Evolutionary conservation across 208 protist genomes (phyloP).

Genomic region (Acanthamoeba healyi): DNA sequence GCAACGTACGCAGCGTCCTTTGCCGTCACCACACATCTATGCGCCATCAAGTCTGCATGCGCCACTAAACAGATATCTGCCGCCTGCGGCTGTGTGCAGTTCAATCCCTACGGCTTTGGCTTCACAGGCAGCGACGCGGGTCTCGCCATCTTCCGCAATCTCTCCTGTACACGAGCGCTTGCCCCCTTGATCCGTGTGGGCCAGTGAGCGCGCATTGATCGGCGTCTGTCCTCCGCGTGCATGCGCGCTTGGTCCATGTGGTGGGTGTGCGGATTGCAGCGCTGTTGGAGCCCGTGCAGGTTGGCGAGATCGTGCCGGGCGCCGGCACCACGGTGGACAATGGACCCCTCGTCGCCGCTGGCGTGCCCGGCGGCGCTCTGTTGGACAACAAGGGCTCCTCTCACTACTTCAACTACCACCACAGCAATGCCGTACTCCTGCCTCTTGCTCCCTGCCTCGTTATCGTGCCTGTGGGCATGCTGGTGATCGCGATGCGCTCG

Average conservation of each 20-base stretch:
- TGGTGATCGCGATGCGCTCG: too few species aligned
- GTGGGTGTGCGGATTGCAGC: not conserved
- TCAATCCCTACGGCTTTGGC: conserved; percentile 17
- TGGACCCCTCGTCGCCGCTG: not conserved
- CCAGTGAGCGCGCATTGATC: too few species aligned
- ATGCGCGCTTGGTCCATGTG: not conserved
- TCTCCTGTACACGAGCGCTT: not conserved
- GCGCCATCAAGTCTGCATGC: not conserved
- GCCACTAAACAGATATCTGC: not conserved
- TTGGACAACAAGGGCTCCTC: conserved; percentile 1
- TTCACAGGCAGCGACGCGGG: not conserved
- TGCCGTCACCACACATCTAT: not conserved
- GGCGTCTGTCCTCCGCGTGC: not conserved
- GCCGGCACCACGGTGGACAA: not conserved
- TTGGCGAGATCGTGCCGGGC: not conserved
- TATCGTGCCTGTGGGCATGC: not conserved
- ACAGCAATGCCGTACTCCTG: not conserved
- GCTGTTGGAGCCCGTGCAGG: not conserved
- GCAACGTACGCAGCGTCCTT: not conserved
- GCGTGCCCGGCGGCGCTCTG: not conserved
- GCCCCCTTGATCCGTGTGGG: too few species aligned
- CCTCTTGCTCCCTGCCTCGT: not conserved
- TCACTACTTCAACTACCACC: conserved; percentile 27
- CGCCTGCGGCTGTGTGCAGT: not conserved
- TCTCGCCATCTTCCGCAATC: not conserved